Conservation (phyloP, 2,329 filamentous ascomycete genomes). For the Phaeosphaeriaceae sp. region DNA sequence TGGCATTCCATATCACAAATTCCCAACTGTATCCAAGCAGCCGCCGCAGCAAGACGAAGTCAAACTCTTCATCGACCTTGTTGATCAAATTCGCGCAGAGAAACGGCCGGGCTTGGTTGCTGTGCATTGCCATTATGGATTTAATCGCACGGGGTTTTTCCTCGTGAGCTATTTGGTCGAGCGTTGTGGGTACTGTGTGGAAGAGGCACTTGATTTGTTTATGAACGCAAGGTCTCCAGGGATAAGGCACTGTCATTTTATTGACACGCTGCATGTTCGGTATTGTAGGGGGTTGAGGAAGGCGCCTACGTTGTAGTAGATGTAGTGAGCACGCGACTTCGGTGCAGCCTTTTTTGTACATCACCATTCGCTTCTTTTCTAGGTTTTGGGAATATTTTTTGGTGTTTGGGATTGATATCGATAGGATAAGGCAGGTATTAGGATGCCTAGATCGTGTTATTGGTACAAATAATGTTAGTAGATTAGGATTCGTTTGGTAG, state of each 20-base stretch:
- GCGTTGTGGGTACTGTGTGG: constrained; percentile 71
- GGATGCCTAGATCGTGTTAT: not conserved
- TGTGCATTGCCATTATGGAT: constrained; percentile 95
- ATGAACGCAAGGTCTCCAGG: constrained; percentile 75
- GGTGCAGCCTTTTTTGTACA: constrained; percentile 12
- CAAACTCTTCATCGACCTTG: constrained; percentile 63
- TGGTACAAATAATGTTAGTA: too few species aligned
- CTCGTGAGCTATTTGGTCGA: constrained; percentile 92
- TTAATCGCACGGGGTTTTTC: constrained; percentile 92
- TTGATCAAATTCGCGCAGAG: constrained; percentile 55
- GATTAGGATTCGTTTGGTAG: too few species aligned
- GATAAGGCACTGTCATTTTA: constrained; percentile 87
- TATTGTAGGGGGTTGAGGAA: constrained; percentile 64
- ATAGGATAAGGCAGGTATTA: not conserved
- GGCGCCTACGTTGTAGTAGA: constrained; percentile 35
- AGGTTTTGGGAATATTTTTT: not conserved
- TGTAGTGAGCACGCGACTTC: not conserved
- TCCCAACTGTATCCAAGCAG: constrained; percentile 89
- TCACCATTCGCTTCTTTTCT: constrained; percentile 3
- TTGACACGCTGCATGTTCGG: constrained; percentile 80
- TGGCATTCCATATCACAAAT: constrained; percentile 70
- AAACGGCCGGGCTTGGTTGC: constrained; percentile 62
- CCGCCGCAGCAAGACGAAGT: constrained; percentile 73
- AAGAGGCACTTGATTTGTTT: constrained; percentile 82
- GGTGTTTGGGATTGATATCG: not conserved